phyloP scores from a whole-genome alignment of 2,329 filamentous ascomycete genomes.

The Ophiostoma ulmi region DNA sequence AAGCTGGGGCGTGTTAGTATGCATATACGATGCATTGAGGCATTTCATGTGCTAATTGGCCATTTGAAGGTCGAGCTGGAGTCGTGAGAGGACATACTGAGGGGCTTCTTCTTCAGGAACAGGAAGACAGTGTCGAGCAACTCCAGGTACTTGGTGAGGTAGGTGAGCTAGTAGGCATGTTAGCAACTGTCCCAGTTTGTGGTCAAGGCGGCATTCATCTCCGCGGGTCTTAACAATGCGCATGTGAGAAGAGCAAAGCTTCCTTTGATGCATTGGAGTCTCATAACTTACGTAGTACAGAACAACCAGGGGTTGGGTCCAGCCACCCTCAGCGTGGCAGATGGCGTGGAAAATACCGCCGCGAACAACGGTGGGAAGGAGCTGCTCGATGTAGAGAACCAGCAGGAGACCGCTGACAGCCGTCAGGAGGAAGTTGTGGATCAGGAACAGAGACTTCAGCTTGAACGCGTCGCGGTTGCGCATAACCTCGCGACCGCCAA shows the following conservation, averaged over 20 bases:
- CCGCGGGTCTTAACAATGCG: neutral
- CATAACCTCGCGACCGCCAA: conserved; percentile 90
- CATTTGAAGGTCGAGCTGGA: neutral
- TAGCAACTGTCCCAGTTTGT: conserved; percentile 33
- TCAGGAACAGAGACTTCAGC: conserved; percentile 82
- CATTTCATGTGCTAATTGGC: neutral
- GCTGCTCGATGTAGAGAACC: conserved; percentile 82
- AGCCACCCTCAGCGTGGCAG: conserved; percentile 75
- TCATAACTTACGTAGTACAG: conserved; percentile 81
- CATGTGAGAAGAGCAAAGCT: neutral
- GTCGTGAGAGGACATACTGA: conserved; percentile 55
- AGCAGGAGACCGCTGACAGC: conserved; percentile 75
- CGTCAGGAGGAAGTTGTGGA: conserved; percentile 95
- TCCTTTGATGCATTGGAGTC: neutral
- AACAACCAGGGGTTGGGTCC: conserved; percentile 88
- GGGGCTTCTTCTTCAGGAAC: conserved; percentile 98
- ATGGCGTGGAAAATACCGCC: conserved; percentile 85
- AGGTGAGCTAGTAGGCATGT: conserved; percentile 68
- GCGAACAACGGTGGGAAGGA: conserved; percentile 74
- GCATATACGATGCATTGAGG: neutral
- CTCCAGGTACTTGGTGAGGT: conserved; percentile 96
- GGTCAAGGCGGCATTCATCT: neutral
- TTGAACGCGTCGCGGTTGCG: conserved; percentile 78
- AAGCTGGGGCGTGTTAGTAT: conserved; percentile 48
- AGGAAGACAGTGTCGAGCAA: conserved; percentile 93